These are phyloP conservation scores for Conringia planisiliqua DNA, from an alignment of 345 rosid genomes.

Conservation along the genomic window DNA sequence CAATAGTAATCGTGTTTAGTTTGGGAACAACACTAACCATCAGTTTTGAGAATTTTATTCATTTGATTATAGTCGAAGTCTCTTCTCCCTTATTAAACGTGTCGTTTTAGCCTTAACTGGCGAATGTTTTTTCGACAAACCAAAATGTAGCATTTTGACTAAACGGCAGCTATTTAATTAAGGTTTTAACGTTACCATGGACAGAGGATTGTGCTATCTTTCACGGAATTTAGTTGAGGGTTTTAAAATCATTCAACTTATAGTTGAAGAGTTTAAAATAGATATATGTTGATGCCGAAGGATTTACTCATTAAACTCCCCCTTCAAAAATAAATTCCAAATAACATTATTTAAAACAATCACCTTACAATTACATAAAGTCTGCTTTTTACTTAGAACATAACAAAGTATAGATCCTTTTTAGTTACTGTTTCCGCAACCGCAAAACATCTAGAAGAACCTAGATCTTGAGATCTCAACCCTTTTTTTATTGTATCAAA, in stretches of 20 bases:
- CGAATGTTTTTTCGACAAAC: background rate
- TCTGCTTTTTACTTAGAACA: background rate
- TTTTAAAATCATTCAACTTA: background rate
- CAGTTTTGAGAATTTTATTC: background rate
- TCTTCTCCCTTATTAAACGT: background rate
- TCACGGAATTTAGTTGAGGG: background rate
- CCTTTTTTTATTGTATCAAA: background rate
- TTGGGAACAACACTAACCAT: background rate
- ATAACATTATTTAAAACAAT: conserved; percentile 13
- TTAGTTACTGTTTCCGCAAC: background rate
- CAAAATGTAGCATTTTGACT: background rate
- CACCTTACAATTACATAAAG: conserved; percentile 15
- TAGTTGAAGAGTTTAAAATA: background rate
- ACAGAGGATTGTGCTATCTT: background rate
- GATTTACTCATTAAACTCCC: background rate
- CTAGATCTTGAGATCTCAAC: background rate
- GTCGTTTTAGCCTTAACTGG: background rate
- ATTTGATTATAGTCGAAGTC: background rate
- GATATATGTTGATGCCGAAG: background rate
- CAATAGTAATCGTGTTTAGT: background rate
- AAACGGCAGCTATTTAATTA: too few relatives aligned
- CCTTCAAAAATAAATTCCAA: background rate
- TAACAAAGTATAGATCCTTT: conserved; percentile 5
- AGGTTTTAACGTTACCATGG: background rate
- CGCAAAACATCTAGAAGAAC: conserved; percentile 4